A percentile compares a stretch with the other conserved stretches of the same genome.
Conservation (phyloP, 176 grass and related monocot species). For the Aegilops sharonensis region DNA sequence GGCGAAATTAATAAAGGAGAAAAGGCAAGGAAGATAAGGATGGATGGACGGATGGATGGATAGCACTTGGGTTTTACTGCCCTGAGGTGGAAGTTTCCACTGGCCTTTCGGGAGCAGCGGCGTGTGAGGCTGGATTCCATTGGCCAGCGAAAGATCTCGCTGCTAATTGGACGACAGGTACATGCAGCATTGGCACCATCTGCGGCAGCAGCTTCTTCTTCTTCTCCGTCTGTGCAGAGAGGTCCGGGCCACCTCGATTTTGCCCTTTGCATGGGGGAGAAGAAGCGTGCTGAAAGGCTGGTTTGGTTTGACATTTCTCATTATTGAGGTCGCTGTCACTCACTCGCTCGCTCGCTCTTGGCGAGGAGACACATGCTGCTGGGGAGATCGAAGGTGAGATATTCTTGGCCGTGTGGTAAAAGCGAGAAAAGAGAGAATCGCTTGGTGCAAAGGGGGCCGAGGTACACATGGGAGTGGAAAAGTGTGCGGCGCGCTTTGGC, state of each 20-base stretch:
- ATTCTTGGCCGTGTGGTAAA: conserved; percentile 6
- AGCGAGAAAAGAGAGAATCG: not conserved
- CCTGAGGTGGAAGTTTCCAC: conserved; percentile 27
- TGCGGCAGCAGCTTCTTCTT: not conserved
- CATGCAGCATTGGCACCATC: not conserved
- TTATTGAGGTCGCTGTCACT: conserved; percentile 15
- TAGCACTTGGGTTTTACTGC: not conserved
- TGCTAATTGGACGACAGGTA: conserved; percentile 12
- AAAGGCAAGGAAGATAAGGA: conserved; percentile 25
- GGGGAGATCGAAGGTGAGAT: not conserved
- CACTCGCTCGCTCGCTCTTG: not conserved
- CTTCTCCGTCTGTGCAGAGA: not conserved
- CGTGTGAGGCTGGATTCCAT: conserved; percentile 30
- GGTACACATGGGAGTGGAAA: not conserved
- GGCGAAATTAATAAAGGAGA: conserved; percentile 7
- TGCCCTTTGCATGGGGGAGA: not conserved
- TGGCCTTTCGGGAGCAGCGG: conserved; percentile 11
- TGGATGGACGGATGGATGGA: conserved; percentile 1
- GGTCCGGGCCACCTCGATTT: not conserved
- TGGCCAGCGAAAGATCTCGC: conserved; percentile 34
- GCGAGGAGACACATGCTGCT: not conserved
- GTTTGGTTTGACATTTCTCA: not conserved
- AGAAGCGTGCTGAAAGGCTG: not conserved
- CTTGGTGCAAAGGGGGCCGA: not conserved
- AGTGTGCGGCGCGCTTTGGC: not conserved